These are phyloP conservation scores for Aphanoascus verrucosus DNA, from an alignment of 2,329 filamentous ascomycete genomes.

Conservation along the genomic window DNA sequence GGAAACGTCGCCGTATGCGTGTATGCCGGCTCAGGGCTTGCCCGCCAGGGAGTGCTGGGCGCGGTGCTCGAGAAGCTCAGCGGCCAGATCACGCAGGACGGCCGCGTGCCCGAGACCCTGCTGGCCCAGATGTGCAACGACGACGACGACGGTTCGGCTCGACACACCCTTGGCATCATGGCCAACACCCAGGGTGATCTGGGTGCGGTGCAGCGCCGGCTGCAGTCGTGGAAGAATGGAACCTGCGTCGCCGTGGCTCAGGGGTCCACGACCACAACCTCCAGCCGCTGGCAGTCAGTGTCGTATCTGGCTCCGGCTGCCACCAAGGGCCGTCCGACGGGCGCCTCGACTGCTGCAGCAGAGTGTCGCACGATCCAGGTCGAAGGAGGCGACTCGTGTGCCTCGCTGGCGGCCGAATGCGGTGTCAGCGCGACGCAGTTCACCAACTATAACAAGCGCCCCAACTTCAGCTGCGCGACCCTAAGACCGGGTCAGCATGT, in stretches of 20 bases:
- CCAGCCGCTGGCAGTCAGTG: neutral
- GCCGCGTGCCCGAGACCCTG: neutral
- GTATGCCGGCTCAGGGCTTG: conserved; percentile 1
- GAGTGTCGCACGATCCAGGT: neutral
- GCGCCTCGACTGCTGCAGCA: neutral
- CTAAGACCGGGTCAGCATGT: conserved; percentile 28
- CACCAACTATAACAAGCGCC: conserved; percentile 18
- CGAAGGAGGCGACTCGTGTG: conserved; percentile 3
- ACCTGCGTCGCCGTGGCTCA: neutral
- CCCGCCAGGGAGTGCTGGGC: neutral
- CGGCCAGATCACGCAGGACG: neutral
- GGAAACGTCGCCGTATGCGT: conserved; percentile 2
- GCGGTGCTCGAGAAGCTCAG: neutral
- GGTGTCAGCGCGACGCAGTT: neutral
- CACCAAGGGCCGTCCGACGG: neutral
- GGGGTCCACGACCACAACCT: neutral
- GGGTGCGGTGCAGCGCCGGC: neutral
- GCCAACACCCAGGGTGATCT: conserved; percentile 1
- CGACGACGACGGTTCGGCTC: neutral
- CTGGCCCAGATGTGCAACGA: conserved; percentile 2
- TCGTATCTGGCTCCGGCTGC: neutral
- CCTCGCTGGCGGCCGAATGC: neutral
- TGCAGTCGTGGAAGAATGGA: conserved; percentile 5
- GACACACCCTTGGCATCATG: conserved; percentile 3
- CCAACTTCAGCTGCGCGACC: conserved; percentile 20